A percentile compares a stretch with the other conserved stretches of the same genome.
phyloP scores from a whole-genome alignment of 495 filamentous ascomycete species.

The Pseudoneurospora amorphoporcata region DNA sequence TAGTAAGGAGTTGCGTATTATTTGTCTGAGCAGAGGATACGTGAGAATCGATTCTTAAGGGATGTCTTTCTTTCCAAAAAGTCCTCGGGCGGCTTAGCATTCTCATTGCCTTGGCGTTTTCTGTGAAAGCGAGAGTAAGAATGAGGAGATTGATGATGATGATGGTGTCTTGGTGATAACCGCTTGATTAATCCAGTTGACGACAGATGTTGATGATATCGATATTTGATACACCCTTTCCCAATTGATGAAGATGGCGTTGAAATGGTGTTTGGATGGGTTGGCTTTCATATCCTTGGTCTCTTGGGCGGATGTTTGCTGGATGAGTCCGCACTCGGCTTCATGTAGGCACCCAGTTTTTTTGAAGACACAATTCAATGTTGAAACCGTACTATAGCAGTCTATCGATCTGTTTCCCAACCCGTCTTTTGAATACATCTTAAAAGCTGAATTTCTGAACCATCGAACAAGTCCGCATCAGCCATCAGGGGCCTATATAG shows the following conservation, averaged over 20 bases:
- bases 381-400: accelerated
- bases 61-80: not conserved
- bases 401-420: not conserved
- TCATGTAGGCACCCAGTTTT: not conserved
- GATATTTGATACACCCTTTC: not conserved
- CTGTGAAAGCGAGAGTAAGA: not conserved
- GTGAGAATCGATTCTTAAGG: not conserved
- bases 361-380: not conserved
- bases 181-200: not conserved
- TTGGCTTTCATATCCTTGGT: not conserved
- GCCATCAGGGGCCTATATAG: not conserved
- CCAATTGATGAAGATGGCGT: not conserved
- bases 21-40: not conserved
- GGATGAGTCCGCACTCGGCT: not conserved
- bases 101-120: not conserved
- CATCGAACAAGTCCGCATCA: not conserved
- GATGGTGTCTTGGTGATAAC: not conserved
- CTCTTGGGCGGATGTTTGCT: not conserved
- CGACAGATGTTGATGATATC: not conserved
- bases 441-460: not conserved
- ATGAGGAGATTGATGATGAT: not conserved
- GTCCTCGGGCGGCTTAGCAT: not conserved
- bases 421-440: not conserved
- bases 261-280: not conserved
- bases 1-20: not conserved